Base-by-base conservation (phyloP, 768 basidiomycete genomes). In the Lenzites betulinus region DNA sequence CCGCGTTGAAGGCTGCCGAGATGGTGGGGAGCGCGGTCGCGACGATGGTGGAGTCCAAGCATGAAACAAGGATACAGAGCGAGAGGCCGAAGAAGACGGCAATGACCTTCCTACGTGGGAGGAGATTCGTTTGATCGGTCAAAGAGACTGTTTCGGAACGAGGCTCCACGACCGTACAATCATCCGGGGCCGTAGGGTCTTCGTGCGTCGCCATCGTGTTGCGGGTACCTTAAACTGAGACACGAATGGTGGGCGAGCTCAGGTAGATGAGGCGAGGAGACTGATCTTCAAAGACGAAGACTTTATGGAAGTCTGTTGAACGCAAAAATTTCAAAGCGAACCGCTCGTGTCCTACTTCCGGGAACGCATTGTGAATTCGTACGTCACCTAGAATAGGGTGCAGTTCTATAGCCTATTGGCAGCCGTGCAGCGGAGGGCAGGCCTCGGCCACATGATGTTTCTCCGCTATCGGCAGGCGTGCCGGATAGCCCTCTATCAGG, bases 91-190 rank as follows among this genome's bases (percentile, higher is more conserved):
- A 67, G 66, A 90, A 88, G 7, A 89, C 82, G 12, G 82, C 74
- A 4, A 90, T 70, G 43, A 90, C 76, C 70, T 86, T 60, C 58
- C 76, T 80, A 69, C 83, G 81, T 0, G 89, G 89, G 5, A 90
- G 78, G 13, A 89, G 78, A 67, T 92, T 90, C 4, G 89, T 90
- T 71, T 92, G 89, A 75, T 92, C 90, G 12, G 87, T 87, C 51
- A 89, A 35, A 8, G 64, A 58, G 25, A 64, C 53, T 16, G 33
- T 43, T 44, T 63, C 57, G 3, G 62, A 59, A 3, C 62, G 53
- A 7, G 51, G 42, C 3, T 58, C 58, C 8, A 63, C 47, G 23
- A 51, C 49, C 7, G 48, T 56, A 20, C 39, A 23, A 35, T 63
- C 62, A 28, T 63, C 57, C 25, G 44, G 52, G 25, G 4, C 46